These are phyloP conservation scores for Coniochaeta sp. DNA, from an alignment of 2,329 filamentous ascomycete species.

Conservation along the genomic window DNA sequence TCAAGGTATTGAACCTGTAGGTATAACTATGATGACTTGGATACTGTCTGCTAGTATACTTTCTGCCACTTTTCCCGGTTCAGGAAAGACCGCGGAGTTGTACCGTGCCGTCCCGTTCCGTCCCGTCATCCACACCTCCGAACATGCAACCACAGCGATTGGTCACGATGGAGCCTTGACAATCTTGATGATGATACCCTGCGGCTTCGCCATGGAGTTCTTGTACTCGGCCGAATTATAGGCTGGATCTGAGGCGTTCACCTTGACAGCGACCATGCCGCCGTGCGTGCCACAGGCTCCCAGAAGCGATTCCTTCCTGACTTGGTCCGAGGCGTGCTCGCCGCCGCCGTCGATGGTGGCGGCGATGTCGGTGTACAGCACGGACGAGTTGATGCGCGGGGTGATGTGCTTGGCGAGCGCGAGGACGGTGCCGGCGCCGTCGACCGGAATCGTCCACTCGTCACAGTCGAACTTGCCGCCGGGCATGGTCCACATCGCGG, in stretches of 20 bases:
- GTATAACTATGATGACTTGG: no score
- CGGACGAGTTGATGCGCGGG: slow-evolving; percentile 8
- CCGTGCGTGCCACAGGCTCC: slow-evolving; percentile 8
- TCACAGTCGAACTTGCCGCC: slow-evolving; percentile 11
- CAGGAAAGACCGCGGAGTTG: no score
- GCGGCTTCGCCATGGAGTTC: slow-evolving; percentile 10
- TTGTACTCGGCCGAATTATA: slow-evolving; percentile 13
- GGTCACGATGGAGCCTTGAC: no score
- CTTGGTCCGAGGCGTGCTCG: slow-evolving; percentile 1
- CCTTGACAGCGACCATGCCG: slow-evolving; percentile 11
- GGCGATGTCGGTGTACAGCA: slow-evolving; percentile 8
- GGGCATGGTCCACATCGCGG: not conserved
- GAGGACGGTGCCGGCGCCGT: slow-evolving; percentile 12
- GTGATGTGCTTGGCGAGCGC: slow-evolving; percentile 19
- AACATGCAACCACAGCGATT: no score
- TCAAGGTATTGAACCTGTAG: no score
- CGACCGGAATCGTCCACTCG: slow-evolving; percentile 14
- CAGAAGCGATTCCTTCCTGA: slow-evolving; percentile 2
- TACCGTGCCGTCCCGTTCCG: no score
- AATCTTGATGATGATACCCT: slow-evolving; percentile 20
- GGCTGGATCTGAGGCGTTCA: slow-evolving; percentile 6
- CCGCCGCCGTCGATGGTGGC: slow-evolving; percentile 10
- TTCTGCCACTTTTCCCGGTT: no score
- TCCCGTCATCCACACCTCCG: no score
- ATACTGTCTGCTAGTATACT: no score